Evolutionary conservation across 805 yeast species (phyloP), one percentile per base, ranked within the genome.

Genomic region (Saccharomycopsis selenospora): DNA sequence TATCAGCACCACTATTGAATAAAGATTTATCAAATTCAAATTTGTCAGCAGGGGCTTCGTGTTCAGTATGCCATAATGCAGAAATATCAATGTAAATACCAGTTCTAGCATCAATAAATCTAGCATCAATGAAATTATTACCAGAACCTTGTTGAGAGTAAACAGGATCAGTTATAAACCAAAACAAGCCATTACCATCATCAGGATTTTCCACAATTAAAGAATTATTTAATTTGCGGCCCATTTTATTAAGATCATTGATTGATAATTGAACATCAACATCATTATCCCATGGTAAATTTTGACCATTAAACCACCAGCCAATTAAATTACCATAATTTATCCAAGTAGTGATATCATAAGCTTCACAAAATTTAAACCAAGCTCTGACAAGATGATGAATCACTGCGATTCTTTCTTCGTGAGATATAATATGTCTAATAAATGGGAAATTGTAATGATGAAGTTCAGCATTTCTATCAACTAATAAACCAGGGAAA

Each of bases 301-400:
- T 64, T 50, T 75, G 59, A 0, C 82, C 83, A 58, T 76, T 77
- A 72, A 77, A 78, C 55, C 74, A 72, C 76, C 80, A 80, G 5
- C 82, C 80, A 24, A 80, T 67, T 50, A 80, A 64, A 7, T 83
- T 66, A 2, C 86, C 86, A 60, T 79, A 83, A 3, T 81, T 76
- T 29, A 80, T 68, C 84, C 85, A 81, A 0, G 82, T 72, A 8
- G 66, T 57, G 4, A 80, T 54, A 2, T 70, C 72, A 18, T 70
- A 63, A 11, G 67, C 64, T 14, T 65, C 58, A 26, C 77, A 61
- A 57, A 79, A 76, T 38, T 70, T 65, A 18, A 79, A 66, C 79
- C 83, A 81, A 3, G 79, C 69, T 48, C 79, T 66, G 3, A 73
- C 55, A 30, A 79, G 54, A 42, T 75, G 69, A 57, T 79, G 82